phyloP scores from a whole-genome alignment of 2,329 filamentous ascomycete species.

The Elsinoe necatrix region DNA sequence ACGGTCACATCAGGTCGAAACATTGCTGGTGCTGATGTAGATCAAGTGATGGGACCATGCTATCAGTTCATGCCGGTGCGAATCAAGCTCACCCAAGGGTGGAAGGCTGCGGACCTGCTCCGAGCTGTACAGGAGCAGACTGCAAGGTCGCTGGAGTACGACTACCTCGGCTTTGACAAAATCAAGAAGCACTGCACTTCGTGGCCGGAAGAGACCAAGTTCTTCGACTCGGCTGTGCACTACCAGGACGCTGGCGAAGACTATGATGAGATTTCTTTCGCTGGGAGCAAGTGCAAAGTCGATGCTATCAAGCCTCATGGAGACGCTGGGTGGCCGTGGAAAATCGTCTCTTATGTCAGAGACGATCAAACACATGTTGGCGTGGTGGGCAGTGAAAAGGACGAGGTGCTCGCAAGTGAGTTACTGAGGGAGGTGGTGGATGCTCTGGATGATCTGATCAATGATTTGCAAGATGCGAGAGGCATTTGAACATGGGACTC shows the following conservation, averaged over 20 bases:
- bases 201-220: constrained; percentile 25
- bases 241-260: constrained; percentile 35
- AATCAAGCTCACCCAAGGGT: constrained; percentile 44
- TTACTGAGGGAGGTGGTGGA: constrained; percentile 46
- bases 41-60: constrained; percentile 54
- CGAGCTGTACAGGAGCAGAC: constrained; percentile 31
- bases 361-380: constrained; percentile 48
- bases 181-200: constrained; percentile 30
- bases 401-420: constrained; percentile 36
- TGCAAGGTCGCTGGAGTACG: constrained; percentile 28
- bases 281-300: constrained; percentile 24
- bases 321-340: constrained; percentile 53
- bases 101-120: constrained; percentile 34
- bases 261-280: constrained; percentile 48
- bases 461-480: not conserved
- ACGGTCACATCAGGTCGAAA: constrained; percentile 59
- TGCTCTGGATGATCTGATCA: constrained; percentile 35
- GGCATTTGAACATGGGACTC: not conserved
- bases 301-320: constrained; percentile 38
- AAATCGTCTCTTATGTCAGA: constrained; percentile 52
- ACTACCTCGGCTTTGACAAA: constrained; percentile 30
- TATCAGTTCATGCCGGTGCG: constrained; percentile 60
- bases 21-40: constrained; percentile 47
- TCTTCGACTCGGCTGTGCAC: constrained; percentile 33
- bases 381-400: constrained; percentile 49